Conservation (phyloP, 2,329 filamentous ascomycete species). For the Stemphylium beticola region DNA sequence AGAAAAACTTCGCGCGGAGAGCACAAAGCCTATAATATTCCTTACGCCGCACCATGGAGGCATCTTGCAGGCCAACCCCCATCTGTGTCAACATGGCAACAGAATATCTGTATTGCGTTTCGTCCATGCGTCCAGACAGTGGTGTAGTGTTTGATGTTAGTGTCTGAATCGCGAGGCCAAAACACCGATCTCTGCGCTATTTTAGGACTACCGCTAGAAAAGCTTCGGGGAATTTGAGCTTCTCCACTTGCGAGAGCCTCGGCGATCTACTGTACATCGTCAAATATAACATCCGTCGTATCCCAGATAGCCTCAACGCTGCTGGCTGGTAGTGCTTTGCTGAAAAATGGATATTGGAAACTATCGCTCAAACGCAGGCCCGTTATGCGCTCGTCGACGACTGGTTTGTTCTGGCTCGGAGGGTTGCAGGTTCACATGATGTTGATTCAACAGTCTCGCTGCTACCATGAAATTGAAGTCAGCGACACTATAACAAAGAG, state of each 20-base stretch:
- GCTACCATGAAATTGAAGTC: too few relatives aligned
- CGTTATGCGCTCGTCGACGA: too few relatives aligned
- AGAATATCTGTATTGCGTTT: conserved; percentile 9
- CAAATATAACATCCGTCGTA: neutral
- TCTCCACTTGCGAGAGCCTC: neutral
- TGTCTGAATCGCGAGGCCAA: conserved; percentile 14
- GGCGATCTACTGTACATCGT: neutral
- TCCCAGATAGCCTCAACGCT: neutral
- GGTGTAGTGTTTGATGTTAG: conserved; percentile 15
- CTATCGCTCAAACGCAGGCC: neutral
- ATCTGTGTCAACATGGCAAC: conserved; percentile 8
- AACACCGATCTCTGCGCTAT: conserved; percentile 17
- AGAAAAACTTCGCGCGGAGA: conserved; percentile 5
- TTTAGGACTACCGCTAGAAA: conserved; percentile 10
- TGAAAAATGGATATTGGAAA: neutral
- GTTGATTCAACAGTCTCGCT: too few relatives aligned
- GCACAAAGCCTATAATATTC: conserved; percentile 18
- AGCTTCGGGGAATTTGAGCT: neutral
- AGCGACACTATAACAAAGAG: neutral
- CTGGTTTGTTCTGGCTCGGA: too few relatives aligned
- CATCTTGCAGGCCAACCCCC: neutral
- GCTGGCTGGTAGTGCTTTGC: neutral
- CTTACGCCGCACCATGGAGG: conserved; percentile 9
- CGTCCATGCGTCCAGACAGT: conserved; percentile 15
- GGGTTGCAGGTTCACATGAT: too few relatives aligned